phyloP scores from a whole-genome alignment of 495 filamentous ascomycete species.

The Xylaria intraflava region DNA sequence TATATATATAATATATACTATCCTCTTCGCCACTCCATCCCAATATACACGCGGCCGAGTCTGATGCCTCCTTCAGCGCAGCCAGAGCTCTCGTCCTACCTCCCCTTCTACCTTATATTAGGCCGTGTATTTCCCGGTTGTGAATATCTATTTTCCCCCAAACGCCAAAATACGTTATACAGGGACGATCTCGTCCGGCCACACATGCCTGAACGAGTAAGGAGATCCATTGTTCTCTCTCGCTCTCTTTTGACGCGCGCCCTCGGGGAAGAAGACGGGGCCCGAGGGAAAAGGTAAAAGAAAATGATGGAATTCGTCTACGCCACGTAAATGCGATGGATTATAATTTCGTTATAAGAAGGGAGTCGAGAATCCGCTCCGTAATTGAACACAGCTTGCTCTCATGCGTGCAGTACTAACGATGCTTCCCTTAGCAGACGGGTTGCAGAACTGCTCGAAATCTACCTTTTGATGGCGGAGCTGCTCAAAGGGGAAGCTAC shows the following conservation, averaged over 20 bases:
- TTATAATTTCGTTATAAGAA: conserved; percentile 20
- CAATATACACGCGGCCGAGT: conserved; percentile 4
- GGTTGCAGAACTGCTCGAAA: conserved; percentile 6
- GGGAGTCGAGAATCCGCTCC: conserved; percentile 21
- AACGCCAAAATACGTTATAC: conserved; percentile 29
- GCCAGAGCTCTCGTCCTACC: neutral
- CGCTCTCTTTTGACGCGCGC: neutral
- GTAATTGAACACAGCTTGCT: conserved; percentile 5
- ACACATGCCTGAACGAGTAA: conserved; percentile 9
- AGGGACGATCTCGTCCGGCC: conserved; percentile 20
- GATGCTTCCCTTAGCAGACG: conserved; percentile 9
- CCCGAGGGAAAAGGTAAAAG: conserved; percentile 7
- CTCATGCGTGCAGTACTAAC: neutral
- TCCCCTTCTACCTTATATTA: neutral
- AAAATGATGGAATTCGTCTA: conserved; percentile 17
- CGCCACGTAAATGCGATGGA: conserved; percentile 28
- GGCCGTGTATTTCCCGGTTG: neutral
- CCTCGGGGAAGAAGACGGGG: neutral
- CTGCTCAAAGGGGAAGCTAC: conserved; percentile 41
- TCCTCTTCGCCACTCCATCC: neutral
- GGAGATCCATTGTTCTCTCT: neutral
- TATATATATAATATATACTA: neutral
- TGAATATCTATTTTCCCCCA: conserved; percentile 6
- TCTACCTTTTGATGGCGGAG: conserved; percentile 21
- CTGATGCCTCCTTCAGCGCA: neutral